Conservation (phyloP, 306 rosid genomes). For the Vigna mungo region DNA sequence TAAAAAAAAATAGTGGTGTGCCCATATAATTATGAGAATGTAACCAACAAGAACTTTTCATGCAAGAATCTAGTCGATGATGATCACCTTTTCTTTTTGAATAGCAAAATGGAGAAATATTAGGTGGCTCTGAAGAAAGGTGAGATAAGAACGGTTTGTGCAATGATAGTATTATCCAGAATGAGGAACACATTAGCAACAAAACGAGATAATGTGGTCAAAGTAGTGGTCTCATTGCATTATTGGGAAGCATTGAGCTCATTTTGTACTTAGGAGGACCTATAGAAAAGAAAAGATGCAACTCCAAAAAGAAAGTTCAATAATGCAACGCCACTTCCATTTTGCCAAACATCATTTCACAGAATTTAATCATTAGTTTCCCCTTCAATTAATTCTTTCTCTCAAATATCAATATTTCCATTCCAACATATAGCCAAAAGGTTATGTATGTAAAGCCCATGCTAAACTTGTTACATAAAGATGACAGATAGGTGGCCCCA, state of each 20-base stretch:
- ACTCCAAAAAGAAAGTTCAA: slow-evolving; percentile 53
- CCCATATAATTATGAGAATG: slow-evolving; percentile 49
- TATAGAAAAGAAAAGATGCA: slow-evolving; percentile 3
- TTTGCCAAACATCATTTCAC: slow-evolving; percentile 61
- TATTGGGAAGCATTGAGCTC: slow-evolving; percentile 79
- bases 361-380: slow-evolving; percentile 60
- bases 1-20: slow-evolving; percentile 26
- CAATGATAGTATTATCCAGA: slow-evolving; percentile 66
- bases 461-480: slow-evolving; percentile 55
- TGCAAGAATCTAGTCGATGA: slow-evolving; percentile 46
- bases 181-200: slow-evolving; percentile 49
- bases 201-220: slow-evolving; percentile 56
- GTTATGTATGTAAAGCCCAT: slow-evolving; percentile 54
- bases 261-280: slow-evolving; percentile 67
- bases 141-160: slow-evolving; percentile 50
- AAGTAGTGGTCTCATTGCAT: slow-evolving; percentile 52
- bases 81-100: slow-evolving; percentile 46
- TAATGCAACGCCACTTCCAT: slow-evolving; percentile 57
- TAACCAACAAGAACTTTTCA: slow-evolving; percentile 47
- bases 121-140: slow-evolving; percentile 56
- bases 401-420: slow-evolving; percentile 56
- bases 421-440: slow-evolving; percentile 62
- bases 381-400: slow-evolving; percentile 48
- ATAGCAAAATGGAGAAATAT: slow-evolving; percentile 49
- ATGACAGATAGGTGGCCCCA: slow-evolving; percentile 59